Base-by-base conservation (phyloP, 2,329 filamentous ascomycete genomes). In the Nigrospora sphaerica region DNA sequence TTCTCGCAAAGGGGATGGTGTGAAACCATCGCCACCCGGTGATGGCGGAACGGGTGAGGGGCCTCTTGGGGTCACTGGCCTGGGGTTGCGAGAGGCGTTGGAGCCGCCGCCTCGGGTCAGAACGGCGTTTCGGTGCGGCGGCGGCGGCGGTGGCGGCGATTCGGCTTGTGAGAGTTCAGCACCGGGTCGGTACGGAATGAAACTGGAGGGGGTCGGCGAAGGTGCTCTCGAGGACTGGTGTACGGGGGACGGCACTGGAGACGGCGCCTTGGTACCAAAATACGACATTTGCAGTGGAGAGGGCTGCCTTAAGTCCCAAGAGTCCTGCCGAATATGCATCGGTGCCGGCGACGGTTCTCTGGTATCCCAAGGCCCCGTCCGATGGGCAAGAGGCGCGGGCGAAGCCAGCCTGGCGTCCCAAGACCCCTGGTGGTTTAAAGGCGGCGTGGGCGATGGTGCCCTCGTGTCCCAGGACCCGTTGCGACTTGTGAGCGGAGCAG, bases 1-100 rank as follows among this genome's bases (percentile, higher is more conserved):
- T 63, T 91, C 89, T 49, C 93, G 79, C 3, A 98, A 71, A 0
- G 93, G 93, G 3, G 93, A 97, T 1, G 93, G 93, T 0, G 93
- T 98, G 62, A 88, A 71, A 2, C 81, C 82, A 39, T 75, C 79
- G 35, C 72, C 71, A 39, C 75, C 80, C 2, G 86, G 82, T 6
- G 88, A 90, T 4, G 81, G 81, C 3, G 83, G 84, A 33, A 71
- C 74, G 1, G 85, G 84, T 1, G 86, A 88, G 7, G 73, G 72
- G 52, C 65, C 74, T 50, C 78, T 69, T 2, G 81, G 77, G 1
- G 77, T 83, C 45, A 17, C 56, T 31, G 57, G 53, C 34, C 60
- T 64, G 32, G 68, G 65, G 18, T 71, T 65, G 48, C 69, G 68
- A 18, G 73, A 67, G 47, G 52, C 53, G 53, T 61, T 54, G 19